phyloP scores from a whole-genome alignment of 345 rosid genomes.

The Eutrema yunnanense region DNA sequence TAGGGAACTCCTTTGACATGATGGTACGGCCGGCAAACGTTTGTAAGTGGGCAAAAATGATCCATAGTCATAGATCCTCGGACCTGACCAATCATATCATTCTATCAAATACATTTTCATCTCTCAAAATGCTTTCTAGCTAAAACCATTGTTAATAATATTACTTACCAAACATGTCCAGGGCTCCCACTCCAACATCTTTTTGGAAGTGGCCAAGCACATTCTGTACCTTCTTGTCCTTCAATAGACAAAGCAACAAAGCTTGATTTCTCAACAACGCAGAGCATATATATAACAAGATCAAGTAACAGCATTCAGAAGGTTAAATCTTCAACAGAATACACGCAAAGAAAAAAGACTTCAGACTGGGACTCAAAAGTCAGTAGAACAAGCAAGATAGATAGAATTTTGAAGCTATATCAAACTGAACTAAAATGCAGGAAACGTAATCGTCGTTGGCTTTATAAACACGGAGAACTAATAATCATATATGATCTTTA shows the following conservation, averaged over 20 bases:
- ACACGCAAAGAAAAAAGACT: background rate
- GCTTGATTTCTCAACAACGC: background rate
- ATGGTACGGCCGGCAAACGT: slow-evolving; percentile 22
- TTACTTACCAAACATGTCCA: slow-evolving; percentile 54
- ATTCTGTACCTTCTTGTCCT: slow-evolving; percentile 68
- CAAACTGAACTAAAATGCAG: background rate
- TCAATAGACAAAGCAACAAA: slow-evolving; percentile 27
- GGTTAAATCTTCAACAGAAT: no score
- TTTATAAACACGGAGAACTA: background rate
- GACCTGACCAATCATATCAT: slow-evolving; percentile 44
- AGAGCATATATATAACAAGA: background rate
- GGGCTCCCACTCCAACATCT: slow-evolving; percentile 40
- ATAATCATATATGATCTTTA: background rate
- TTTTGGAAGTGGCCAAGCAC: slow-evolving; percentile 66
- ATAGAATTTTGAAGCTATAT: background rate
- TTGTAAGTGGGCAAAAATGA: slow-evolving; percentile 59
- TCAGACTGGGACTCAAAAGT: background rate
- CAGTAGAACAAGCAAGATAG: background rate
- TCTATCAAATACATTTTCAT: slow-evolving; percentile 4
- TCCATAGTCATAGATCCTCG: slow-evolving; percentile 55
- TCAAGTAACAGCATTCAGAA: background rate
- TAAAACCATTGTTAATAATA: background rate
- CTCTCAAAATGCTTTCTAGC: background rate
- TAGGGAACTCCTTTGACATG: slow-evolving; percentile 34
- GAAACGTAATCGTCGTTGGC: background rate